Conservation (phyloP, 345 rosid species). For the Eucalyptus urophylla region DNA sequence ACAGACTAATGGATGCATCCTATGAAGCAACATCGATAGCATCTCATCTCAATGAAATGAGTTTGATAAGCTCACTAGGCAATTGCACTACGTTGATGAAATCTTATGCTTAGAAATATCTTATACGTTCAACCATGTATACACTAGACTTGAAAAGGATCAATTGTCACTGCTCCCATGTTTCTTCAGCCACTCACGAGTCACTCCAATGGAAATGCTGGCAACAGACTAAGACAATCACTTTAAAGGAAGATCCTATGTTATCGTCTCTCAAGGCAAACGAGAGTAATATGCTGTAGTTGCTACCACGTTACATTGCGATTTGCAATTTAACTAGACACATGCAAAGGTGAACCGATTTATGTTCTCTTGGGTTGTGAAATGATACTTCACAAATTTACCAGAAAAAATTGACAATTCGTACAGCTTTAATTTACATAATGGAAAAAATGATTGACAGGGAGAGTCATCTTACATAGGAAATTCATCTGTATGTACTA, state of each 20-base stretch:
- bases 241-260: background rate
- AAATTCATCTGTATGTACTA: background rate
- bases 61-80: background rate
- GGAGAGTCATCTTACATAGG: background rate
- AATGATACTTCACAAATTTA: background rate
- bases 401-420: background rate
- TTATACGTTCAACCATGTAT: background rate
- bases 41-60: background rate
- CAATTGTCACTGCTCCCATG: background rate
- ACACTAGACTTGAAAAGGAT: background rate
- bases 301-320: no score
- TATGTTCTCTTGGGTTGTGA: background rate
- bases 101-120: background rate
- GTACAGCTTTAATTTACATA: background rate
- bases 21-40: background rate
- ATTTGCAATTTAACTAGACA: no score
- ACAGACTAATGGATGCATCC: background rate
- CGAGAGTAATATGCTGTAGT: background rate
- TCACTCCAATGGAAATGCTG: background rate
- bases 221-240: background rate
- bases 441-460: background rate
- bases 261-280: background rate
- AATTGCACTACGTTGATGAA: background rate
- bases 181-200: background rate
- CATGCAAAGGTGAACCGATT: rapidly evolving